Evolutionary conservation across 768 basidiomycete genomes (phyloP).

Genomic region (Mycena chlorophos): DNA sequence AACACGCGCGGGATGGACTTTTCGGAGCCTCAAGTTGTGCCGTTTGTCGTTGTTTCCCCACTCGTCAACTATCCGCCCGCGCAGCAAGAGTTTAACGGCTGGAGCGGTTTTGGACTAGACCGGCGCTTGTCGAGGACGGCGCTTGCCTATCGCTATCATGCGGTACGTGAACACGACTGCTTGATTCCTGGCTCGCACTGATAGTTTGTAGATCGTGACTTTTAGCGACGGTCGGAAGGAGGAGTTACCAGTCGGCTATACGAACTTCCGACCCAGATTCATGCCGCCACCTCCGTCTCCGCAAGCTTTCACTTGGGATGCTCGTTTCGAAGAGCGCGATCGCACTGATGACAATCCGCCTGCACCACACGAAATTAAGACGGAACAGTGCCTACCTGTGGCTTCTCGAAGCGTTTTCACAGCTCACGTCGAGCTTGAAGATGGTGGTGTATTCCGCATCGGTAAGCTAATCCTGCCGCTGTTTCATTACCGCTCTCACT

Average conservation of each 20-base stretch:
- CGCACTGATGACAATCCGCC: background rate
- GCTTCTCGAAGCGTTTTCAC: background rate
- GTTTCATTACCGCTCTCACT: background rate
- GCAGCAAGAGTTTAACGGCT: background rate
- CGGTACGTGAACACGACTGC: background rate
- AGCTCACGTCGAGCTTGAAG: conserved; percentile 7
- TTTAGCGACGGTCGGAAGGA: conserved; percentile 7
- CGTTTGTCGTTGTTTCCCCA: background rate
- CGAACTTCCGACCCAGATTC: conserved; percentile 6
- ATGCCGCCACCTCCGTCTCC: background rate
- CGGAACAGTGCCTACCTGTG: conserved; percentile 7
- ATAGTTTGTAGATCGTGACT: conserved; percentile 3
- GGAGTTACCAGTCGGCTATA: conserved; percentile 8
- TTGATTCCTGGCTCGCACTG: background rate
- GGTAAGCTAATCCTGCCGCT: background rate
- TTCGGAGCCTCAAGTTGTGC: background rate
- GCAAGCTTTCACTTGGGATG: conserved; percentile 3
- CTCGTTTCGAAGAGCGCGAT: background rate
- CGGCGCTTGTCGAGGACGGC: background rate
- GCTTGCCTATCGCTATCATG: background rate
- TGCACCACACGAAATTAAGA: background rate
- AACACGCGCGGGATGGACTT: background rate
- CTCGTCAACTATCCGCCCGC: conserved; percentile 2
- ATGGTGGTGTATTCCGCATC: background rate
- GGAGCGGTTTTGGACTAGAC: background rate